Conservation (phyloP, 306 rosid genomes). For the Pueraria montana region DNA sequence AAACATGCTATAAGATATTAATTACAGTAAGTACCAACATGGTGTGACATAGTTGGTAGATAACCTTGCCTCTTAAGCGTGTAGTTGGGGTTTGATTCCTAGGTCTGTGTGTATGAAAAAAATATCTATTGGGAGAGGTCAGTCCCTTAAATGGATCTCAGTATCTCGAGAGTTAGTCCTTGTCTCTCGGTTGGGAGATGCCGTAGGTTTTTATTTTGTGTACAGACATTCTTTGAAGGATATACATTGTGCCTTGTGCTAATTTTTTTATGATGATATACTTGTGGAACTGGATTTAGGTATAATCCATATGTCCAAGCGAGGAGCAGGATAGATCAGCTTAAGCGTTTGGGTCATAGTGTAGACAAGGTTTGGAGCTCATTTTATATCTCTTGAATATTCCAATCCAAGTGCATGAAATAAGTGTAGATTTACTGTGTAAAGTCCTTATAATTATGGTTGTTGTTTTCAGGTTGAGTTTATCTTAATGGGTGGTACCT, state of each 20-base stretch:
- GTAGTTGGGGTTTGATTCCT: not conserved
- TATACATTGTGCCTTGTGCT: not conserved
- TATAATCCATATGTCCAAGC: conserved; percentile 99
- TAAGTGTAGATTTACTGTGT: not conserved
- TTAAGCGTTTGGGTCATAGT: conserved; percentile 98
- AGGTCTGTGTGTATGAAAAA: too few relatives aligned
- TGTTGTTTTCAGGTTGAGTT: conserved; percentile 84
- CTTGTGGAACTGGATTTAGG: conserved; percentile 61
- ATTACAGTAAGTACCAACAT: not conserved
- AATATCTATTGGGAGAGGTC: too few relatives aligned
- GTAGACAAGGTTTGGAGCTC: conserved; percentile 84
- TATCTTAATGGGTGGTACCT: conserved; percentile 98
- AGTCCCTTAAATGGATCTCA: not conserved
- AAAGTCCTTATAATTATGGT: conserved; percentile 35
- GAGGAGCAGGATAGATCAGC: conserved; percentile 95
- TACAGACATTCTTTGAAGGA: not conserved
- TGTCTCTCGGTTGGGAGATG: not conserved
- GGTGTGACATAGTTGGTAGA: not conserved
- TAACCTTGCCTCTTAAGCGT: not conserved
- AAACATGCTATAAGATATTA: too few relatives aligned
- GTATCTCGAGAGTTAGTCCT: not conserved
- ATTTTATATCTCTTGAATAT: conserved; percentile 5
- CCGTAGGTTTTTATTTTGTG: not conserved
- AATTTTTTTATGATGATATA: not conserved
- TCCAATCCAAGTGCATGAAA: not conserved